Evolutionary conservation across 2,329 filamentous ascomycete genomes (phyloP).

Genomic region (Podosphaera fusca): DNA sequence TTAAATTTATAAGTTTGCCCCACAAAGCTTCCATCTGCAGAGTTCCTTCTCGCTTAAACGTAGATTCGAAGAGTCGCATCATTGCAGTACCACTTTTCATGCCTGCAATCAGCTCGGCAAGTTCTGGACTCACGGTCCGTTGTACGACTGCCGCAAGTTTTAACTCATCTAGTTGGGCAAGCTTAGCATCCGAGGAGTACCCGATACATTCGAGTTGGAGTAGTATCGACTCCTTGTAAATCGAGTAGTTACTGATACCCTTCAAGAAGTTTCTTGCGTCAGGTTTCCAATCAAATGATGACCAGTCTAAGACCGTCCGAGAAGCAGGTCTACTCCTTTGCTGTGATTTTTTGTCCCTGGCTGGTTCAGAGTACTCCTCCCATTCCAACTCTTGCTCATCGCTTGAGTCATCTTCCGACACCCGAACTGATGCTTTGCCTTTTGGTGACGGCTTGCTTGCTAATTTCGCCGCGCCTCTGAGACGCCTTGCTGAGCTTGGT

Average conservation of each 20-base stretch:
- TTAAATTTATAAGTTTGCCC: neutral
- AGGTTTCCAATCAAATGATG: neutral
- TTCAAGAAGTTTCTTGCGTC: neutral
- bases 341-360: neutral
- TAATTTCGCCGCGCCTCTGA: neutral
- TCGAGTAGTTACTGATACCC: neutral
- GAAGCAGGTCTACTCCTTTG: neutral
- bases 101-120: neutral
- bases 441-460: neutral
- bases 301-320: neutral
- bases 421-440: neutral
- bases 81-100: conserved; percentile 1
- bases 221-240: neutral
- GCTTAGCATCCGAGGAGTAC: neutral
- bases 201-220: conserved; percentile 1
- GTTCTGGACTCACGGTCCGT: neutral
- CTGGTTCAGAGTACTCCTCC: neutral
- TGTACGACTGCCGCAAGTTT: neutral
- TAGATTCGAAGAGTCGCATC: neutral
- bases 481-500: neutral
- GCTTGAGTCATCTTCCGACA: neutral
- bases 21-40: neutral
- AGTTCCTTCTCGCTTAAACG: neutral
- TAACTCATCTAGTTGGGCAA: neutral
- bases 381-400: neutral